These are phyloP conservation scores for Acanthamoeba royreba DNA, from an alignment of 208 protist species.

Conservation along the genomic window DNA sequence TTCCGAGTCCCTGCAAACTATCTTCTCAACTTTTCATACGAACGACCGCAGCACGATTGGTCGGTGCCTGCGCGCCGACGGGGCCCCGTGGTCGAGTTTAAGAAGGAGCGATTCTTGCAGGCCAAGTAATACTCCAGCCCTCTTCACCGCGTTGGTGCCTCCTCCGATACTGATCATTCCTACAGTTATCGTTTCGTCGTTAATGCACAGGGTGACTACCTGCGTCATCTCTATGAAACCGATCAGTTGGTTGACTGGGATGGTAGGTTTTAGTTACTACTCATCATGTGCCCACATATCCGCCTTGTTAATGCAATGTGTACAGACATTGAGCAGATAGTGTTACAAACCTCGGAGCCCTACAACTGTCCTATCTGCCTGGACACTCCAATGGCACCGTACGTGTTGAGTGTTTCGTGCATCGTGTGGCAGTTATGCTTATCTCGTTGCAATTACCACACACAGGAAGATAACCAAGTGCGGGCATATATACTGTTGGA, in stretches of 20 bases:
- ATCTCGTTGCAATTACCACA: neutral
- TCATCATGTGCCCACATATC: neutral
- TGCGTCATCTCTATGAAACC: conserved; percentile 8
- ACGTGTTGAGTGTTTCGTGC: neutral
- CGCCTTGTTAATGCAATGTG: neutral
- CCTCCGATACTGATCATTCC: neutral
- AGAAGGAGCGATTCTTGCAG: conserved; percentile 37
- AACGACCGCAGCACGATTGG: neutral
- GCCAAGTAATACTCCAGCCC: neutral
- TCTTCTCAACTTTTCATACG: conserved; percentile 34
- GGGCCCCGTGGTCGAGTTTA: neutral
- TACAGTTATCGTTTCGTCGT: conserved; percentile 29
- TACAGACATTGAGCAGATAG: conserved; percentile 40
- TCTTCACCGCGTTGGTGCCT: too few relatives aligned
- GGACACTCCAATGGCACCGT: neutral
- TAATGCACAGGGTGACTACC: neutral
- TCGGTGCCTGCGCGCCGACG: neutral
- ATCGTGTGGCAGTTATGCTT: neutral
- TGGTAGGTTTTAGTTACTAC: neutral
- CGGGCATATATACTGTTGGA: conserved; percentile 30
- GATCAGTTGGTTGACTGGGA: conserved; percentile 41
- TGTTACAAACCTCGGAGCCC: neutral
- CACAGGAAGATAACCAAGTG: conserved; percentile 30
- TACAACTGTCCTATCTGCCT: conserved; percentile 41
- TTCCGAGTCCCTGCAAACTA: neutral